Evolutionary conservation across 1,284 basidiomycete genomes (phyloP), one percentile per base, ranked within the genome.

Genomic region (Pseudozyma flocculosa): DNA sequence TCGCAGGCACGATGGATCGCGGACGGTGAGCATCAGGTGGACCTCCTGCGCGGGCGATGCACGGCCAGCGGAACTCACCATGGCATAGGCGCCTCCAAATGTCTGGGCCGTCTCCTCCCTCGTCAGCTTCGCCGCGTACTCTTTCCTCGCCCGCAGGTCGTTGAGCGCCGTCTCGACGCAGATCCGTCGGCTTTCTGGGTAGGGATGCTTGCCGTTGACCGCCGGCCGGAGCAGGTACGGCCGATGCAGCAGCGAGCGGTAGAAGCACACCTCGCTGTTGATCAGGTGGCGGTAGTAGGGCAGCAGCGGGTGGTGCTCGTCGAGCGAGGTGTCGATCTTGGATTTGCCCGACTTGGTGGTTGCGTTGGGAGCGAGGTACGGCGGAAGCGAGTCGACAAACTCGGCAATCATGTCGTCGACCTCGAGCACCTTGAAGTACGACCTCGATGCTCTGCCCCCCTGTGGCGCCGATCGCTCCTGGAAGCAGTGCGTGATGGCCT

Each of bases 201-300:
- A 66, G 4, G 63, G 63, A 38, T 66, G 63, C 22, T 66, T 61
- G 38, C 59, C 63, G 49, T 66, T 36, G 14, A 39, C 41, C 19
- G 59, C 52, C 10, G 59, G 58, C 4, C 59, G 48, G 29, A 66
- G 34, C 24, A 66, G 52, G 9, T 61, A 66, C 13, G 63, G 63
- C 2, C 63, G 48, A 24, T 66, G 63, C 19, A 66, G 47, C 4
- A 66, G 54, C 24, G 63, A 58, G n/a, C 63, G 51, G 48, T 66
- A 66, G 40, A 66, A 61, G 34, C 59, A 58, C 5, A 66, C 48
- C 18, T 61, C 59, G 41, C 63, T 58, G 22, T 54, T 18, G 22
- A 66, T 61, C n/a, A 66, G 48, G 44, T 58, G 57, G 3, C 63
- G 54, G 29, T 66, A 66, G 52, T 58, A 66, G 3, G 54, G 63